Percentiles rank a stretch among this genome's conserved stretches.
Conservation (phyloP, 306 rosid genomes). For the cucumber (Cucumis sativus) region DNA sequence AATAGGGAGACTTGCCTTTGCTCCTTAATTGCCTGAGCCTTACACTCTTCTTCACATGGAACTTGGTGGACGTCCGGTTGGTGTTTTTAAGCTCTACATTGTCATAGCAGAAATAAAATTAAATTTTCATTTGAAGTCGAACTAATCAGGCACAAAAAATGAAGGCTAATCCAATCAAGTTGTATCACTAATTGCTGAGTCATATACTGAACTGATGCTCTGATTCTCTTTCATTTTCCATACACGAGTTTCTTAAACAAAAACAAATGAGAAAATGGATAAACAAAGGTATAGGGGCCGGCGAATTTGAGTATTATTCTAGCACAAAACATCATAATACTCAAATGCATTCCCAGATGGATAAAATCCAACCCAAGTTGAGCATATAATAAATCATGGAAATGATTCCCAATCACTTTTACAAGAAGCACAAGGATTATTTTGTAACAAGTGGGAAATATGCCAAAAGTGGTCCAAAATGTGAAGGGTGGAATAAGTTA, state of each 20-base stretch:
- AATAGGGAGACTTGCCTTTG: constrained; percentile 1
- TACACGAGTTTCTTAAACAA: too few relatives aligned
- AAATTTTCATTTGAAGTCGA: background rate
- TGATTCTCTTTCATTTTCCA: background rate
- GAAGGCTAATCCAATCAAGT: background rate
- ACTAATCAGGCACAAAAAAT: background rate
- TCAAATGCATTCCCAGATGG: background rate
- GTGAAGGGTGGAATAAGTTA: background rate
- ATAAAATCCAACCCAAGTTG: background rate
- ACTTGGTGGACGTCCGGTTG: background rate
- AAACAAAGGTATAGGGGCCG: background rate
- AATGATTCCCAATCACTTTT: background rate
- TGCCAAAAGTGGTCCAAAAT: constrained; percentile 1
- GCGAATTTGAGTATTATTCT: background rate
- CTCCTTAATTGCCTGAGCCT: constrained; percentile 2
- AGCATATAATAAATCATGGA: background rate
- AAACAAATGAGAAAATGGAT: background rate
- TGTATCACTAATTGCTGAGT: background rate
- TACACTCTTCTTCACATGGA: constrained; percentile 5
- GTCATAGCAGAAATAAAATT: background rate
- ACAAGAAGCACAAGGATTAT: background rate
- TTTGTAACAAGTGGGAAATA: background rate
- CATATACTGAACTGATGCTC: background rate
- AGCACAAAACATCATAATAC: background rate
- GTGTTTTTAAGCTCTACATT: constrained; percentile 4